Percentiles rank a stretch among this genome's conserved stretches.
Conservation (phyloP, 805 yeast genomes). For the Yamadazyma phyllophila region DNA sequence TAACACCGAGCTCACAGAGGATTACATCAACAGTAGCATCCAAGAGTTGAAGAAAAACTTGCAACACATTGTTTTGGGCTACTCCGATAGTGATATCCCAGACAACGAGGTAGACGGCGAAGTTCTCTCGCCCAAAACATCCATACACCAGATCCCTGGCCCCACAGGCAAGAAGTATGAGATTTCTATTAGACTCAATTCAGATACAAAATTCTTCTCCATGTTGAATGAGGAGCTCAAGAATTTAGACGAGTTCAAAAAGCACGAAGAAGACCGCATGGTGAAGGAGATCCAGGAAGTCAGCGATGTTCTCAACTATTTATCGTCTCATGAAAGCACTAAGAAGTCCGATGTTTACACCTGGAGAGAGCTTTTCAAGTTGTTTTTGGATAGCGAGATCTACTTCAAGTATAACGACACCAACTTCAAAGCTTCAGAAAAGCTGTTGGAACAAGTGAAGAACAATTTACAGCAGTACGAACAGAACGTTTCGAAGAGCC, state of each 20-base stretch:
- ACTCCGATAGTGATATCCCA: slow-evolving; percentile 6
- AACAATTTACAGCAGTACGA: slow-evolving; percentile 42
- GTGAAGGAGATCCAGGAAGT: slow-evolving; percentile 42
- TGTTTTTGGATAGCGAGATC: slow-evolving; percentile 65
- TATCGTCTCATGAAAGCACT: slow-evolving; percentile 30
- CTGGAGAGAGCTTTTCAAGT: slow-evolving; percentile 68
- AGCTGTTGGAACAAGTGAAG: slow-evolving; percentile 46
- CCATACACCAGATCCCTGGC: neutral
- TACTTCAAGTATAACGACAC: slow-evolving; percentile 54
- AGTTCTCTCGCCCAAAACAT: slow-evolving; percentile 8
- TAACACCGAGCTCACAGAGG: slow-evolving; percentile 22
- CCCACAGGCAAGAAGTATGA: slow-evolving; percentile 23
- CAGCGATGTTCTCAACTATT: slow-evolving; percentile 36
- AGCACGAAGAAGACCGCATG: slow-evolving; percentile 43
- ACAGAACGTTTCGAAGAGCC: slow-evolving; percentile 35
- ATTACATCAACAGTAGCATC: slow-evolving; percentile 23
- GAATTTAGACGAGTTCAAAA: slow-evolving; percentile 44
- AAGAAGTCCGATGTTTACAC: slow-evolving; percentile 54
- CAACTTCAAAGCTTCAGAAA: slow-evolving; percentile 38
- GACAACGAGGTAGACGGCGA: neutral
- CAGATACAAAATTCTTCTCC: slow-evolving; percentile 60
- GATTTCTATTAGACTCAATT: slow-evolving; percentile 44
- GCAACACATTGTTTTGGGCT: slow-evolving; percentile 12
- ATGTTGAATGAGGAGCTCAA: slow-evolving; percentile 55
- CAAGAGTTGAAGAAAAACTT: slow-evolving; percentile 10